Base-by-base conservation (phyloP, 2,329 filamentous ascomycete species). In the Ascomycota sp. region DNA sequence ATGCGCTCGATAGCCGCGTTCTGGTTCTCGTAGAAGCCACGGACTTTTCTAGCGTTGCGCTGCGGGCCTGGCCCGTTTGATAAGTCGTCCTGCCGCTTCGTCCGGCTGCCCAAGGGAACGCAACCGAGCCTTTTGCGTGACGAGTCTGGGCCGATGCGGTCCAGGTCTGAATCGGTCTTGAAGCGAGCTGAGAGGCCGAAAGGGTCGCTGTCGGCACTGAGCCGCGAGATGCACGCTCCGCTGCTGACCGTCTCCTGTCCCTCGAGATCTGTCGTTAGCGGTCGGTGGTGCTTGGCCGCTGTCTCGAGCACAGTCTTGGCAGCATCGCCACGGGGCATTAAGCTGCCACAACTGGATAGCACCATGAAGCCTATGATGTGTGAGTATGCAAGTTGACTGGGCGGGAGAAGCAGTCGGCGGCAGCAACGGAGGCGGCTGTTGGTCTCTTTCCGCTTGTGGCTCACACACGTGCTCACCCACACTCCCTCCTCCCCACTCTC, bases 1-100 rank as follows among this genome's bases (percentile, higher is more conserved):
- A 94, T 67, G 8, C 81, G 71, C 56, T 93, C 72, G 40, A 98
- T 98, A 42, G 81, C 85, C 49, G 85, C 80, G 48, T 98, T 98
- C 48, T 98, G 86, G 20, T 65, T 64, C 48, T 81, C 69, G 61
- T 95, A 95, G 57, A 94, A 95, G 30, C 70, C 67, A 43, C 78
- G 66, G 11, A 95, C 50, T 43, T 68, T 73, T 38, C 57, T 62
- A 10, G 64, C 50, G 27, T 52, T 52, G 23, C 40, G 33, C 31
- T 43, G 48, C 17, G 45, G 43, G 6, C 23, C 23, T 2, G 13
- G 39, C 12, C 26, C 15, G 11, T 13, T 11, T n/a, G n/a, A n/a
- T n/a, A n/a, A n/a, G n/a, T n/a, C n/a, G 8, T 25, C n/a, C n/a
- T 19, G 25, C 7, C 9, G 10, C 11, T 2, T 11, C 4, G 25